Base-by-base conservation (phyloP, 768 basidiomycete genomes). In the Ramaria rubella region DNA sequence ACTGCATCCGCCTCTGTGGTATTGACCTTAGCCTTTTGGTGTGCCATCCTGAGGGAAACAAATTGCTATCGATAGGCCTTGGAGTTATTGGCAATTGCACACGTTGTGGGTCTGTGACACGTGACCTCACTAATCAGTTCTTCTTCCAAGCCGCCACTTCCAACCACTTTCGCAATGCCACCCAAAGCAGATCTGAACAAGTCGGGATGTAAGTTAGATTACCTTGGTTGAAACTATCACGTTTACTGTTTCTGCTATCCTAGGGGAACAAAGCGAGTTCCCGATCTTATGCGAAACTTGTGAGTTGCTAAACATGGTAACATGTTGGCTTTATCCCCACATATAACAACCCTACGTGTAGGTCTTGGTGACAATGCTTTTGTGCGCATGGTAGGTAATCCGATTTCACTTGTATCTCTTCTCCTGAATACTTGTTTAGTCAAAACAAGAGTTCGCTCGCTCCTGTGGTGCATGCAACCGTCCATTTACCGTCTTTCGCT, bases 381-480 rank as follows among this genome's bases (percentile, higher is more conserved):
- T 73, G 81, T 95, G 52, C 83, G 92, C 61, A 98, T 97, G 94
- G 94, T 93, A 61, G 62, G 82, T 62, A 5, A 5, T 4, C 15
- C 8, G 5, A 6, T 19, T 40, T 5, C 40, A 52, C 15, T 46
- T 5, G 42, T 31, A 24, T 26, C 12, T 34, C 1, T 15, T 33
- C 42, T 24, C 43, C 3, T 1, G 29, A 24, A 12, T 27, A 44
- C 21, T 21, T 27, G 21, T 27, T 38, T 40, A 97, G 95, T 92
- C 91, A 5, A 98, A 97, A 72, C 96, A 98, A 80, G 89, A 94
- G 67, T 95, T 89, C 60, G 96, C 94, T 4, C 81, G 88, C 26
- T 93, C 93, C 52, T 99, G 96, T 72, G 97, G 97, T 61, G 95
- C 95, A 52, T 99, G 96, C 67, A 93, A 94, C 2, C 81, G 96